Base-by-base conservation (phyloP, 116 monocot species). In the Posidonia oceanica region DNA sequence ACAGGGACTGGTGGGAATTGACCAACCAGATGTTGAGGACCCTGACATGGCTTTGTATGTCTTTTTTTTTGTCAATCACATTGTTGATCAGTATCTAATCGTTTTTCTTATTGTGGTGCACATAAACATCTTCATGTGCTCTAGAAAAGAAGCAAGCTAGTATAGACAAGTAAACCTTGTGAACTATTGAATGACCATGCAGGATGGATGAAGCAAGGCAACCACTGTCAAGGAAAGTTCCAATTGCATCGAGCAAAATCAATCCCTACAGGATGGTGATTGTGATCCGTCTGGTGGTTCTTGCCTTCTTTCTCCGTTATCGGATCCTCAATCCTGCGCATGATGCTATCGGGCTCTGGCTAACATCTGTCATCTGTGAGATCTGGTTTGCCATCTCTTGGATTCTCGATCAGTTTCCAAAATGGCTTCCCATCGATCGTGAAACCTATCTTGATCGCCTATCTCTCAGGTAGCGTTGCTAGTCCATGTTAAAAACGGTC, bases 341-440 rank as follows among this genome's bases (percentile, higher is more conserved):
- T 16, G 92, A 97, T 64, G 97, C 97, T 23, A 75, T 85, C 13
- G 89, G 87, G 2, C 82, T 97, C 5, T 97, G 95, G 95, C 80
- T 91, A 22, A 96, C 95, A 18, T 96, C 95, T 15, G 76, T 96
- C 67, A 67, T 96, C 22, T 96, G 95, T 37, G 95, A 96, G 79
- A 88, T 96, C 29, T 96, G 95, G 95, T 96, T 96, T 67, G 95
- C 95, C 37, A 23, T 91, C 18, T 96, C 95, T 1, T 96, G 95
- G 95, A 96, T 96, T 53, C 95, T 96, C 15, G 95, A 96, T 70
- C 95, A 96, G 76, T 96, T 96, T 76, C 95, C 95, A n/a, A 96
- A 96, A 72, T 97, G 97, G 97, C 83, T 80, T 71, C 97, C 97
- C 4, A 89, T 97, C n/a, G 92, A 92, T 14, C 81, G 97, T 0